Evolutionary conservation across 257 asterid genomes (phyloP), one percentile per base, ranked within the genome.

Genomic region (Jacaranda mimosifolia): DNA sequence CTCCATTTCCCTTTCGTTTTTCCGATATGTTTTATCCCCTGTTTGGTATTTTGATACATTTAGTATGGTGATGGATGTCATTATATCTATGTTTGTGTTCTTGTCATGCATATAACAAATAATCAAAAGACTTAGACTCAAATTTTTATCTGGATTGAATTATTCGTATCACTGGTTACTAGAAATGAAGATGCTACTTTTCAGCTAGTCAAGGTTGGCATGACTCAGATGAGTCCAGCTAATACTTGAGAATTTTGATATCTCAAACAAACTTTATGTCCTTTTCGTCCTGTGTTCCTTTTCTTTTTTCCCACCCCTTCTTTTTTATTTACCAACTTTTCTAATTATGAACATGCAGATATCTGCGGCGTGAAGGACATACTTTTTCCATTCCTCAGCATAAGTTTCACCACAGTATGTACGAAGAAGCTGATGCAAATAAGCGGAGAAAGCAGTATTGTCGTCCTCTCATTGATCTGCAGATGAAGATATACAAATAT

Each of bases 301-400:
- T 18, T 19, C 67, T 11, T 26, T 6, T 7, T 18, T 9, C 9
- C n/a, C 1, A 21, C 8, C 10, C 0, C 3, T 35, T 13, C 32
- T n/a, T n/a, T 62, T 59, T 7, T 19, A n/a, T 26, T 9, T 5
- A 59, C 12, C 10, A 4, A 12, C 9, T 35, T 26, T 35, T 13
- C 67, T 21, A 38, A 1, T 19, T 32, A 5, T n/a, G 1, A 14
- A 4, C 26, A 3, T 60, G 81, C 75, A 87, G 91, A 84, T 87
- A 83, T 76, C 70, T 87, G 36, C 83, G 89, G 91, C 86, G 85
- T n/a, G 89, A 69, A 65, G 75, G 79, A 74, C 82, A 85, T 56
- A 87, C 87, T 14, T 87, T 83, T 78, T 87, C 89, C 67, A 87
- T 87, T 80, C 86, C 91, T 53, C 89, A 85, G 77, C 91, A 85